Base-by-base conservation (phyloP, 2,329 filamentous ascomycete species). In the Helicocarpus griseus region DNA sequence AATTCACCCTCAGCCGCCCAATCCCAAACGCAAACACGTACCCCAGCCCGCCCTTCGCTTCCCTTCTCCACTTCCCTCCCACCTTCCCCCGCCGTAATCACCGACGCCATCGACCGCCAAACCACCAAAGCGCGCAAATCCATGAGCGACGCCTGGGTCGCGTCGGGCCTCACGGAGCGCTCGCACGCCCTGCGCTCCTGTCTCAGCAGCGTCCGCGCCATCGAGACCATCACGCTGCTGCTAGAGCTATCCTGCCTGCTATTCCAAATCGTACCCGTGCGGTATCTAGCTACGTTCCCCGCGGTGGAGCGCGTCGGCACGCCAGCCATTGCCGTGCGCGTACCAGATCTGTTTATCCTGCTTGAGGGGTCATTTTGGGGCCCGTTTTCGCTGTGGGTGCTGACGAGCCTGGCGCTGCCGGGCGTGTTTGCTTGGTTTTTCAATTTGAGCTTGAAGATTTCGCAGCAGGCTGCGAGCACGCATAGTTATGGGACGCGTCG, bases 291-390 rank as follows among this genome's bases (percentile, higher is more conserved):
- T 65, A 85, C 85, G 53, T 75, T 89, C 48, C 86, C 87, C 4
- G 76, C 82, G 28, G 66, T 86, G 50, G 58, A 68, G 11, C 66
- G 74, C 19, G 66, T 87, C 21, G 74, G 76, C 52, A 79, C 79
- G 13, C 70, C 74, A 5, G 78, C 80, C 55, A 76, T 80, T 56
- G 73, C 81, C 2, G 74, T 95, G 55, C 77, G 80, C 60, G 69
- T 93, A 19, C 89, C 90, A 0, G 87, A 97, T 67, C 74, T 95
- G 60, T 94, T 93, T 68, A 70, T 85, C 28, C 73, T 96, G 7
- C 69, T 95, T 35, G 87, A 85, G 1, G 73, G 78, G 36, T 78
- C 79, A 24, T 97, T 95, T 77, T 97, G 91, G 91, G 83, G 80
- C 0, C 86, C 90, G 0, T 81, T 86, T 51, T 75, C 83, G 6